phyloP scores from a whole-genome alignment of 2,329 filamentous ascomycete species.

The Sarocladium kiliense region DNA sequence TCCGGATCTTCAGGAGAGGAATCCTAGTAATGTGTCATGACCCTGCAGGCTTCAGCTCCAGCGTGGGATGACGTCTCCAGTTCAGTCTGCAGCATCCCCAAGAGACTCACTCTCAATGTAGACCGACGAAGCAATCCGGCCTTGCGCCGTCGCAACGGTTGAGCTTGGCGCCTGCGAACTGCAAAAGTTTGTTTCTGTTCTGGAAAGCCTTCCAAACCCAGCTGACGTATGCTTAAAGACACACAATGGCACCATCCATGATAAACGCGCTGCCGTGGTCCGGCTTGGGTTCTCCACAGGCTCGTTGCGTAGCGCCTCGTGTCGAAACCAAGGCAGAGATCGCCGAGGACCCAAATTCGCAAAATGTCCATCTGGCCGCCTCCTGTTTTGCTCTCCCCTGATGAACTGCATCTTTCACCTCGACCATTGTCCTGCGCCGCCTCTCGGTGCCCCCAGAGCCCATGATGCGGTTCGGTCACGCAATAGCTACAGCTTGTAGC shows the following conservation, averaged over 20 bases:
- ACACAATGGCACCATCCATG: not conserved
- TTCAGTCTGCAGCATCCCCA: too few species aligned
- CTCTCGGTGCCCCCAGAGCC: not conserved
- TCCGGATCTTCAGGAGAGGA: too few species aligned
- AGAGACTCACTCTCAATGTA: too few species aligned
- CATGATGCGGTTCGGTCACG: constrained; percentile 17
- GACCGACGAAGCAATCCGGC: too few species aligned
- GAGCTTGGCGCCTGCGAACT: too few species aligned
- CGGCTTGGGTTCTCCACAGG: constrained; percentile 8
- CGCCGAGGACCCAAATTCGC: not conserved
- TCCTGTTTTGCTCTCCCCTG: not conserved
- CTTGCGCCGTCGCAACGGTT: too few species aligned
- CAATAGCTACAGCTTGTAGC: constrained; percentile 21
- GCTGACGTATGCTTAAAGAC: not conserved
- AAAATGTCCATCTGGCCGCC: not conserved
- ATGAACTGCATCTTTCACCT: not conserved
- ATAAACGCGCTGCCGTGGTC: not conserved
- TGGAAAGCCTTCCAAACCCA: too few species aligned
- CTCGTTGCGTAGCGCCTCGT: not conserved
- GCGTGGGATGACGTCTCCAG: not conserved
- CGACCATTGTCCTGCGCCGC: not conserved
- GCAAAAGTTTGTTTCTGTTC: too few species aligned
- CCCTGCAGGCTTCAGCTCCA: not conserved
- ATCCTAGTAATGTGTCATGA: too few species aligned
- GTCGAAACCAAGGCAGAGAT: constrained; percentile 2